These are phyloP conservation scores for Coemansia sp. DNA, from an alignment of 192 early-diverging fungal genomes.

Conservation along the genomic window DNA sequence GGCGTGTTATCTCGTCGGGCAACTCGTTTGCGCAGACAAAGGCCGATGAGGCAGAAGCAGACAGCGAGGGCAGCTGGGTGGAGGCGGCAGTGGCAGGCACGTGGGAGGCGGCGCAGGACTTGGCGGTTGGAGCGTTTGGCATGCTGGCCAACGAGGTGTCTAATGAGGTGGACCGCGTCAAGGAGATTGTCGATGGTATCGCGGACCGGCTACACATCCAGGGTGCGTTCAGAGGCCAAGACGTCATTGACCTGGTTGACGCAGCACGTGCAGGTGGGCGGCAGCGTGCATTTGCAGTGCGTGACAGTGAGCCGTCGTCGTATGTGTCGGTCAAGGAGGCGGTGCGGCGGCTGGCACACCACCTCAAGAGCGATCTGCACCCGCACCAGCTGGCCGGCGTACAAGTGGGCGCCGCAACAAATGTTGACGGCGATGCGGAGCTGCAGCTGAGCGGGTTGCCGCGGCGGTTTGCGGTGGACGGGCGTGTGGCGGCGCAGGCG, in stretches of 20 bases:
- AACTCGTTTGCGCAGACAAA: slow-evolving; percentile 30
- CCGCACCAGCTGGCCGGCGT: slow-evolving; percentile 36
- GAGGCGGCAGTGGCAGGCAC: slow-evolving; percentile 30
- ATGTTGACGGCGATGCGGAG: slow-evolving; percentile 40
- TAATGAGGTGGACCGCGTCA: slow-evolving; percentile 23
- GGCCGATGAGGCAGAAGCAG: background rate
- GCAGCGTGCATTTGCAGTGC: slow-evolving; percentile 13
- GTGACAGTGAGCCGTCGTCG: slow-evolving; percentile 17
- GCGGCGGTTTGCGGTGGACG: slow-evolving; percentile 25
- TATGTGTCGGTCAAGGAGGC: slow-evolving; percentile 65
- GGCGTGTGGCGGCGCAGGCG: slow-evolving; percentile 30
- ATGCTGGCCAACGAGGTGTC: slow-evolving; percentile 18
- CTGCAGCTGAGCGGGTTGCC: slow-evolving; percentile 29
- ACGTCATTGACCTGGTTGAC: slow-evolving; percentile 22
- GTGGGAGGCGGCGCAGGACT: slow-evolving; percentile 36
- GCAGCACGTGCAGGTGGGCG: background rate
- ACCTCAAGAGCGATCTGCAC: slow-evolving; percentile 59
- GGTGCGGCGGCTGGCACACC: slow-evolving; percentile 59
- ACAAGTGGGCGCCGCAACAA: slow-evolving; percentile 20
- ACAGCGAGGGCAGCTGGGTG: slow-evolving; percentile 14
- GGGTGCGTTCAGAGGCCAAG: slow-evolving; percentile 8
- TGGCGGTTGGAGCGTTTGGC: slow-evolving; percentile 33
- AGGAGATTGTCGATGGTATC: slow-evolving; percentile 22
- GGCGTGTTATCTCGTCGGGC: slow-evolving; percentile 49
- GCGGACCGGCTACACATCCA: slow-evolving; percentile 33